Evolutionary conservation across 139 green algal species (phyloP), one percentile per base, ranked within the genome.

Genomic region (Auxenochlorella pyrenoidosa): DNA sequence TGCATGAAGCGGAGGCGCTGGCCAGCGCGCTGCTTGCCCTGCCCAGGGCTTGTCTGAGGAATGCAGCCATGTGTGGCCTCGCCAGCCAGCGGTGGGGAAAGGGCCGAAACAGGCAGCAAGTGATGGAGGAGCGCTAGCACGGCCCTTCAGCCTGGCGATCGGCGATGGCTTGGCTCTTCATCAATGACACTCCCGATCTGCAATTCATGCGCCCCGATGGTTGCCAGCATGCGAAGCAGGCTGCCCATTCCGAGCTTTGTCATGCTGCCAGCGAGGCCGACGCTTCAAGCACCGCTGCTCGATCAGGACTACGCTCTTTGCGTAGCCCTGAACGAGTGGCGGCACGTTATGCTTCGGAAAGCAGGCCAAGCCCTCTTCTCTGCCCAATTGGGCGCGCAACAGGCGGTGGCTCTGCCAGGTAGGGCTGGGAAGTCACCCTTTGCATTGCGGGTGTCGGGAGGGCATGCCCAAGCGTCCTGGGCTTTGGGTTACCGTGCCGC

Each of bases 361-460:
- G 66, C 80, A 54, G 68, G 59, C 44, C 30, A 59, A 22, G 22
- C 66, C 28, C 80, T 85, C 43, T 24, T 32, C 63, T 18, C 40
- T 32, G 43, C 63, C 59, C 40, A 41, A 60, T 2, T 40, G 60
- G 40, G 80, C 58, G 8, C 79, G 18, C 80, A 82, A 24, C 19
- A 54, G 40, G 72, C 72, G 32, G 43, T 47, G 47, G 51, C n/a
- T 30, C 76, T 76, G 80, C 80, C 80, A 76, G 80, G 80, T 71
- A 51, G 34, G 78, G 30, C 18, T 36, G 18, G 0, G 54, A 6
- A 16, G 28, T 18, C 54, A 63, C 54, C 54, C 54, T 63, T 58
- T 63, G 78, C n/a, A 26, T 12, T 71, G 78, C 21, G 70, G 60
- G 78, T 70, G 30, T 70, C 36, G 51, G n/a, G 15, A 22, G 51